Evolutionary conservation across 164 flowering plant genomes (phyloP).

Genomic region (Amborella trichopoda): DNA sequence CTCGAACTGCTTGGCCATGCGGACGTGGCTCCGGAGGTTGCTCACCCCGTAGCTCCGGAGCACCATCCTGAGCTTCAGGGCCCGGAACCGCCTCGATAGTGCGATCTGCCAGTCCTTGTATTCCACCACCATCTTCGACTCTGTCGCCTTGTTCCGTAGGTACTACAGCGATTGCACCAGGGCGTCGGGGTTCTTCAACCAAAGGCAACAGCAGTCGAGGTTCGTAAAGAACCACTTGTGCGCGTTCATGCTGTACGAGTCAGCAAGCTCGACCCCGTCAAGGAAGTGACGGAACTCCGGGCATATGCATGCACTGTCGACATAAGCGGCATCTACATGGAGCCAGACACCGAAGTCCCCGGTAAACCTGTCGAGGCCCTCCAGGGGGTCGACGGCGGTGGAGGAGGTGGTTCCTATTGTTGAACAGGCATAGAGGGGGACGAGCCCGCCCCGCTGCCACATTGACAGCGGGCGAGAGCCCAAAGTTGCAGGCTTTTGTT

Average conservation of each 20-base stretch:
- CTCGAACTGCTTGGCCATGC: conserved; percentile 11
- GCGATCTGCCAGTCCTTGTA: conserved; percentile 12
- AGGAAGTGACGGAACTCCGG: conserved; percentile 51
- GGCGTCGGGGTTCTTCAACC: conserved; percentile 4
- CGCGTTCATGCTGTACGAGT: conserved; percentile 59
- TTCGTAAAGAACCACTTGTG: conserved; percentile 89
- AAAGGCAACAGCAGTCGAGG: conserved; percentile 10
- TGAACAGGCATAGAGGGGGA: conserved; percentile 9
- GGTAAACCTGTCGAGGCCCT: conserved; percentile 18
- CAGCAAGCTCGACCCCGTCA: conserved; percentile 42
- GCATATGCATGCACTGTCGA: conserved; percentile 57
- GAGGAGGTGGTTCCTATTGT: conserved; percentile 48
- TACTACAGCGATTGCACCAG: background rate
- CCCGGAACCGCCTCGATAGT: conserved; percentile 2
- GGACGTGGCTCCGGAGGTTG: conserved; percentile 5
- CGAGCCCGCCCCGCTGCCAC: conserved; percentile 9
- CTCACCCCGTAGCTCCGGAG: conserved; percentile 6
- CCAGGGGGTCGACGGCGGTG: conserved; percentile 33
- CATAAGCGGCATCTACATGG: conserved; percentile 58
- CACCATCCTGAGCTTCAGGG: conserved; percentile 4
- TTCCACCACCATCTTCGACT: conserved; percentile 6
- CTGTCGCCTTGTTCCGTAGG: conserved; percentile 1
- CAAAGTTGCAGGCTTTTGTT: no score
- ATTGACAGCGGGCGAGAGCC: conserved; percentile 11
- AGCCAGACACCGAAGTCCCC: conserved; percentile 26